Conservation (phyloP, 2,329 filamentous ascomycete genomes). For the Pestalotiopsis sp. region DNA sequence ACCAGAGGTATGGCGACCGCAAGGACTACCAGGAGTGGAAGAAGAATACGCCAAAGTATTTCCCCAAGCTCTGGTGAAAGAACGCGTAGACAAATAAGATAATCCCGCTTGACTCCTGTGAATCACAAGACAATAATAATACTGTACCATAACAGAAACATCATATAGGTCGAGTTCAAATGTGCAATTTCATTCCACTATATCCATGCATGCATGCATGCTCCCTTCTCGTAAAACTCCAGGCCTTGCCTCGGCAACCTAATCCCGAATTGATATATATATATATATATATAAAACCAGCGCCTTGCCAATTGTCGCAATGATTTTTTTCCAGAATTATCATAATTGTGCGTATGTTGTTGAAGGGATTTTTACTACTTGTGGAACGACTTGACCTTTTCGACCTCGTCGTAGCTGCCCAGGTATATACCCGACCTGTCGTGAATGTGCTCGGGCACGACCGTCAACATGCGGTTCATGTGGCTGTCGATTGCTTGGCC, state of each 20-base stretch:
- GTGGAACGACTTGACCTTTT: conserved; percentile 88
- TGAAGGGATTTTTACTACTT: conserved; percentile 42
- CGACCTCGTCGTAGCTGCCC: conserved; percentile 90
- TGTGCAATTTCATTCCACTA: background rate
- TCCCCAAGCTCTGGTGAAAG: conserved; percentile 54
- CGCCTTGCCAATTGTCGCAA: background rate
- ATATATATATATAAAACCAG: background rate
- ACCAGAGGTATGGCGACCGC: conserved; percentile 61
- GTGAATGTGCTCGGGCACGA: conserved; percentile 90
- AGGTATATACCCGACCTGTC: conserved; percentile 95
- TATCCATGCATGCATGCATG: conserved; percentile 3
- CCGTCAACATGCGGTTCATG: conserved; percentile 86
- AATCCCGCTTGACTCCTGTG: too few relatives aligned
- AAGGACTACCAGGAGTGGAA: conserved; percentile 71
- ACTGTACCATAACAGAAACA: background rate
- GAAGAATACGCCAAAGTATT: conserved; percentile 62
- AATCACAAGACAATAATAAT: background rate
- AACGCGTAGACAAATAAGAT: background rate
- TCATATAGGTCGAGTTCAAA: conserved; percentile 12
- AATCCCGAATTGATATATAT: conserved; percentile 1
- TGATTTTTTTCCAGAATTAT: background rate
- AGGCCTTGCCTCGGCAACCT: background rate
- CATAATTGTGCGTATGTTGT: background rate
- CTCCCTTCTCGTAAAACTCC: background rate
- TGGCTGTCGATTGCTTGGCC: conserved; percentile 89